A percentile compares a stretch with the other conserved stretches of the same genome.
These are phyloP conservation scores for Aspergillus melleus DNA, from an alignment of 2,329 filamentous ascomycete genomes.

Conservation along the genomic window DNA sequence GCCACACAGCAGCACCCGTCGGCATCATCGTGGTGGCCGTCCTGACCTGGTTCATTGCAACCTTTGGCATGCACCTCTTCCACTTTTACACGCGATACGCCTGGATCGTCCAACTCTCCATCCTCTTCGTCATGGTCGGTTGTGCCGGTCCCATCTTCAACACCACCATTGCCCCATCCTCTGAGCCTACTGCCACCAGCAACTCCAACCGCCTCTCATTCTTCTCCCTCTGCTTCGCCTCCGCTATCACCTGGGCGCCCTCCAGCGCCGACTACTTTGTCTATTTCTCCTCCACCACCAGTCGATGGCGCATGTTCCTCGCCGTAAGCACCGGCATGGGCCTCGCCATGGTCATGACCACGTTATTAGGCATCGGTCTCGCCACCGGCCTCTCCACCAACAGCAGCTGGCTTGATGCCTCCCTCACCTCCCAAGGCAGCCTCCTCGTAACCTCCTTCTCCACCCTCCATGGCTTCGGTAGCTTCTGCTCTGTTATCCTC, in stretches of 20 bases:
- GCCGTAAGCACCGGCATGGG: slow-evolving; percentile 37
- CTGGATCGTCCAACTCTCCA: slow-evolving; percentile 8
- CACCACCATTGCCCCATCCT: slow-evolving; percentile 22
- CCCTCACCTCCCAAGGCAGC: slow-evolving; percentile 31
- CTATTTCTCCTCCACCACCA: slow-evolving; percentile 39
- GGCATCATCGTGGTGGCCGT: slow-evolving; percentile 37
- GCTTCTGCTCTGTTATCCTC: slow-evolving; percentile 43
- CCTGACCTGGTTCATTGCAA: slow-evolving; percentile 34
- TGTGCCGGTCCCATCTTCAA: slow-evolving; percentile 39
- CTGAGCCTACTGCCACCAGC: slow-evolving; percentile 17
- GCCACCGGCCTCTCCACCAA: slow-evolving; percentile 34
- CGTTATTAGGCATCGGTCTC: slow-evolving; percentile 42
- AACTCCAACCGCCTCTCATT: slow-evolving; percentile 34
- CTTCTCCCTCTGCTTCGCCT: slow-evolving; percentile 35
- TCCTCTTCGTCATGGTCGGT: slow-evolving; percentile 40
- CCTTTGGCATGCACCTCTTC: slow-evolving; percentile 42
- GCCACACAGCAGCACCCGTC: slow-evolving; percentile 34
- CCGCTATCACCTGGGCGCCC: slow-evolving; percentile 33
- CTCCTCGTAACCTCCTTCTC: slow-evolving; percentile 38
- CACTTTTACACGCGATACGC: slow-evolving; percentile 41
- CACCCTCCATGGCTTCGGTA: slow-evolving; percentile 40
- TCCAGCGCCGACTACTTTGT: slow-evolving; percentile 44
- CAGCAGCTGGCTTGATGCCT: slow-evolving; percentile 30
- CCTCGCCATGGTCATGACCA: slow-evolving; percentile 31
- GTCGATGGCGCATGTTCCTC: slow-evolving; percentile 34